phyloP scores from a whole-genome alignment of 1,284 basidiomycete species.

The Fomitopsis schrenkii region DNA sequence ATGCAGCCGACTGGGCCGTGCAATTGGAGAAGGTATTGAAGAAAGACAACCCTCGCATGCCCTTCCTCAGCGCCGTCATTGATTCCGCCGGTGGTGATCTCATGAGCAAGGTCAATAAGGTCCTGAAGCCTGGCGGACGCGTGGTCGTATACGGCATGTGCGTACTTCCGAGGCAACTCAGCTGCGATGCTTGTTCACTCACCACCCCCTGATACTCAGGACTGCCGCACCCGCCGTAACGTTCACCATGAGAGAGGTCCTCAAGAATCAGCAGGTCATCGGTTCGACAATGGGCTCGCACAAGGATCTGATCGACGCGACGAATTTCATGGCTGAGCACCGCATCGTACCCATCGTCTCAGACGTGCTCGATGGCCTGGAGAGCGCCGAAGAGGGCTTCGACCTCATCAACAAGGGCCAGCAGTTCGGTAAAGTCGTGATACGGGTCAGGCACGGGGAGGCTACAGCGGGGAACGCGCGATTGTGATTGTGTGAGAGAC shows the following conservation, averaged over 20 bases:
- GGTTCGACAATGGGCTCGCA: constrained; percentile 87
- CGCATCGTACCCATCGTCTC: constrained; percentile 72
- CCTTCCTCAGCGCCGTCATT: constrained; percentile 65
- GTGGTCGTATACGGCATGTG: constrained; percentile 80
- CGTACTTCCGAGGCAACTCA: neutral
- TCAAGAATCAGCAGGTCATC: constrained; percentile 72
- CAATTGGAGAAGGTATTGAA: constrained; percentile 51
- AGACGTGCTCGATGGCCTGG: constrained; percentile 60
- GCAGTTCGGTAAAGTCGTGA: constrained; percentile 77
- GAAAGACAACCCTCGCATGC: constrained; percentile 24
- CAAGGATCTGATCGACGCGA: constrained; percentile 69
- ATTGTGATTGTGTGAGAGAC: neutral
- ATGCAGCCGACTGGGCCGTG: constrained; percentile 61
- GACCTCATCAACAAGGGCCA: constrained; percentile 55
- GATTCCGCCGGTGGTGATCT: constrained; percentile 83
- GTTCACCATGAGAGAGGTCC: constrained; percentile 79
- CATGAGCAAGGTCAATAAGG: constrained; percentile 48
- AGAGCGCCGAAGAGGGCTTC: constrained; percentile 69
- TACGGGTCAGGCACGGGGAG: constrained; percentile 31
- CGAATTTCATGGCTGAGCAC: constrained; percentile 66
- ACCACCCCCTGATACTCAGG: constrained; percentile 35
- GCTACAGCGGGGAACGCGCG: neutral
- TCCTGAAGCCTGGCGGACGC: constrained; percentile 67
- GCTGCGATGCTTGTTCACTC: too few species aligned
- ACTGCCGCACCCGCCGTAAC: constrained; percentile 60